Evolutionary conservation across 495 filamentous ascomycete species (phyloP), one percentile per base, ranked within the genome.

Genomic region (Daldinia concentrica): DNA sequence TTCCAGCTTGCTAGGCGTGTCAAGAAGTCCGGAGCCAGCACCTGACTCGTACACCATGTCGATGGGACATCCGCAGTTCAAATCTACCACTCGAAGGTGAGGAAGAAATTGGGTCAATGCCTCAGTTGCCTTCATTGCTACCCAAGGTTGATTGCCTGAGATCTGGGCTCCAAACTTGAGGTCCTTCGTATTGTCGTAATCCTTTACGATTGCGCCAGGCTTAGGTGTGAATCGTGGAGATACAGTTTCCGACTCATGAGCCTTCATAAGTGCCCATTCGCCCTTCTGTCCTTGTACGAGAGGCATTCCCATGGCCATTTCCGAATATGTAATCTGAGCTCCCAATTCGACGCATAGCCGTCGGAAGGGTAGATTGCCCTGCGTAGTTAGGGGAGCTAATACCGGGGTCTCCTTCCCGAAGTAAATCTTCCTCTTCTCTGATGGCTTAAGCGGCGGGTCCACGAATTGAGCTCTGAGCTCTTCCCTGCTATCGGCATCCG

Each of bases 41-140:
- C 95, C 95, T 39, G 90, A 84, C 41, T 91, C 87, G 83, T 87
- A 97, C 45, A 99, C 89, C 61, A 97, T 86, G 69, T 99, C 95
- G 74, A 99, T 97, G 15, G 95, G 95, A 75, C 95, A 99, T 32
- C 95, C 95, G 74, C 95, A 97, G 81, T 99, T 99, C 65, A 99
- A 80, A 75, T 99, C 95, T 63, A 99, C 90, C 5, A 97, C 87
- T 30, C 95, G 90, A 9, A 98, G 84, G 73, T 92, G 84, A 3
- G 95, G 94, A 41, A 93, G 88, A 54, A 91, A 88, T 17, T 82
- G 80, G 1, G 91, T 90, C 51, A 99, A 81, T 29, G 91, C 83
- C 76, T 99, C 94, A 0, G 95, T 91, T 0, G 93, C 87, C 77
- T 97, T 97, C 68, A 95, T 81, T 4, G 92, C 95, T 24, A 91